Evolutionary conservation across 352 stramenopile genomes (phyloP), one percentile per base, ranked within the genome.

Genomic region (Phytophthora multivora): DNA sequence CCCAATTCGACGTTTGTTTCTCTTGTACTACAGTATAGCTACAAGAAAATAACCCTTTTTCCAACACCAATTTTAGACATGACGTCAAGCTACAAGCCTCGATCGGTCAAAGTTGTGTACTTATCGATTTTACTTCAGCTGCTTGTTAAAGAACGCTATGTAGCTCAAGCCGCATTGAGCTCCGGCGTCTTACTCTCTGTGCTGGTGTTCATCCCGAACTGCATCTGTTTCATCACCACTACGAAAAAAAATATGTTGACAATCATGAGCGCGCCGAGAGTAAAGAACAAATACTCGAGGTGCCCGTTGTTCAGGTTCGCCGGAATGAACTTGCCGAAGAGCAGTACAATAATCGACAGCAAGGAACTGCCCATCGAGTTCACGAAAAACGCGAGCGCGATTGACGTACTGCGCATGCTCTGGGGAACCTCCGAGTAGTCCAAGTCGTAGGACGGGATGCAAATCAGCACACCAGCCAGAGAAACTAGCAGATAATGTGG

Each of bases 301-400:
- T 63, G 23, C 6, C 54, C 54, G 26, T 63, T 36, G 36, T 63
- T 63, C 18, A 63, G 16, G 36, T 88, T 46, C 13, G 58, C 51
- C 15, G 58, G 56, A 18, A 89, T 66, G 65, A 82, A 83, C 62
- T 74, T 74, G 36, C 63, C 48, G 61, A 88, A 88, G 53, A 89
- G 74, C 59, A 89, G 72, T 33, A 80, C 83, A 53, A 88, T 81
- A 30, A 79, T 71, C 6, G 77, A 86, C 16, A 81, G 73, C 50
- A 83, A 59, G 23, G 69, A 78, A 25, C 55, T 78, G 41, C 77
- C 77, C 80, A 86, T 89, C 28, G 73, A 80, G 23, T 66, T 65
- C 11, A 75, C 61, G 55, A 80, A 80, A 30, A 75, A 70, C 5
- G 61, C 58, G 19, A 80, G 64, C 33, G 72, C 72, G 31, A 77